Base-by-base conservation (phyloP, 176 grass and related monocot species). In the Juncus inflexus region DNA sequence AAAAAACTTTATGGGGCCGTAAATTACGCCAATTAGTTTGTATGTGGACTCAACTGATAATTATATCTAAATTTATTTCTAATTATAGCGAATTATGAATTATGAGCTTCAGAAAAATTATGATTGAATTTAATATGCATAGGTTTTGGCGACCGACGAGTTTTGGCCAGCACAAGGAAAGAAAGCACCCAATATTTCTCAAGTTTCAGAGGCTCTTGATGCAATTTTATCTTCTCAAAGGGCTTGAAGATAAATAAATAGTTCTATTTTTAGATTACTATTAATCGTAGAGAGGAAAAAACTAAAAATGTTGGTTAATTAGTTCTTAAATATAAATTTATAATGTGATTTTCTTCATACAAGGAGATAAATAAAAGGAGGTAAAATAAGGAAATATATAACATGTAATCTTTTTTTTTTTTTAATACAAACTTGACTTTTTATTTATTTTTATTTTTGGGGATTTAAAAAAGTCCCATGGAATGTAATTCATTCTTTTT, bases 171-270 rank as follows among this genome's bases (percentile, higher is more conserved):
- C 80, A 1, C 76, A 78, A 52, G 87, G 56, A 3, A 65, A 77
- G 28, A 59, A 81, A 35, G 65, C 80, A 37, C 83, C 70, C 9
- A 62, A 84, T 57, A 64, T 84, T 52, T 78, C 77, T 38, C 69
- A 81, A 83, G 83, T 84, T 10, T 81, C 74, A 76, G 69, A 83
- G 7, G 83, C 80, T 28, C 79, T 91, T 45, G 73, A 91, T 85
- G 77, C 77, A 55, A 86, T 86, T 47, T 75, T 83, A 37, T 58
- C 47, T 70, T 70, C 67, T 70, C 67, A 70, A 70, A 58, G 67
- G 67, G 56, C 1, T 37, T 56, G 37, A 37, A 70, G 56, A 49
- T 3, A 70, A 58, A 70, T 56, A 70, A 55, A 43, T 13, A 13
- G 5, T 70, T 45, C 11, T 7, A 0, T 28, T 15, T 57, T 35